phyloP scores from a whole-genome alignment of 805 yeast species.

The Kodamaea leandrae region DNA sequence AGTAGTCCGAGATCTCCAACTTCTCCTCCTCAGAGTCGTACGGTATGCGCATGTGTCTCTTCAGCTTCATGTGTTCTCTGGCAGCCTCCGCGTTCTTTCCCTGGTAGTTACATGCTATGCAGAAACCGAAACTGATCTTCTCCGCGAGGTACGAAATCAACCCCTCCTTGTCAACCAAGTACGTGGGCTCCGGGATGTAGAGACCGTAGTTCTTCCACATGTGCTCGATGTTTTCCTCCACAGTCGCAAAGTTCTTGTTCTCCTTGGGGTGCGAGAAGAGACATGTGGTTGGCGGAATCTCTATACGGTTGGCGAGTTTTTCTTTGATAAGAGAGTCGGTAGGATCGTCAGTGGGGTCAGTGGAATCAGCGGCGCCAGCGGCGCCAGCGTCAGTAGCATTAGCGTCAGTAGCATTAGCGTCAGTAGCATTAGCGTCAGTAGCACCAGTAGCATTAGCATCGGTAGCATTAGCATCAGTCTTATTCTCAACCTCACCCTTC shows the following conservation, averaged over 20 bases:
- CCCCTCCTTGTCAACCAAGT: constrained; percentile 66
- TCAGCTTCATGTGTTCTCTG: constrained; percentile 81
- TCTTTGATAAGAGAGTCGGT: constrained; percentile 44
- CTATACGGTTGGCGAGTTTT: constrained; percentile 45
- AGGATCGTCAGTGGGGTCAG: no score
- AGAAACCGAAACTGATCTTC: constrained; percentile 77
- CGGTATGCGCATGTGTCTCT: constrained; percentile 86
- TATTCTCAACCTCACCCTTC: neutral
- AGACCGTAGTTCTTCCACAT: constrained; percentile 82
- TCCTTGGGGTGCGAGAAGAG: constrained; percentile 45
- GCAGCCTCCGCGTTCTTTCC: constrained; percentile 85
- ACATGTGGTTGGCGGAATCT: constrained; percentile 49
- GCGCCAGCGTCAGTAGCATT: constrained; percentile 24
- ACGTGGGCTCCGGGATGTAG: constrained; percentile 79
- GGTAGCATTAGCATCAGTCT: neutral
- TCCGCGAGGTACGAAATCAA: constrained; percentile 74
- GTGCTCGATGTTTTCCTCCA: constrained; percentile 56
- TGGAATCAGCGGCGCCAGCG: no score
- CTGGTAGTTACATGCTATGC: constrained; percentile 77
- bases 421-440: constrained; percentile 12
- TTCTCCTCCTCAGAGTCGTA: constrained; percentile 80
- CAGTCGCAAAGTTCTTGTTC: constrained; percentile 29
- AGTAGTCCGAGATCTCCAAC: constrained; percentile 71
- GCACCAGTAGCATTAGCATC: constrained; percentile 10
- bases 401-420: constrained; percentile 14